These are phyloP conservation scores for Solanum chaucha DNA, from an alignment of 257 asterid genomes.

Conservation along the genomic window DNA sequence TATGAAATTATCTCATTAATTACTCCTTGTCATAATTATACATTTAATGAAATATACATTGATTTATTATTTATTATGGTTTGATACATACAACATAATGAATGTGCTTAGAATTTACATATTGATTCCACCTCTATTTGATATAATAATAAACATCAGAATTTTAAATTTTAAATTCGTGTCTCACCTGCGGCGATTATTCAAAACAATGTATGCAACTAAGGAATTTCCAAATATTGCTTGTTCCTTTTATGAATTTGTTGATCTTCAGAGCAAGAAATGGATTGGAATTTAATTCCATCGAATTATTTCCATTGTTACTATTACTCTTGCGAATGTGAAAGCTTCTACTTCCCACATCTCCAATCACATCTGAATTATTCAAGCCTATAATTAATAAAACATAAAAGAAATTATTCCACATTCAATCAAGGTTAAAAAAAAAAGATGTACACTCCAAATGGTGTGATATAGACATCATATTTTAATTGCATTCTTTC, in stretches of 20 bases:
- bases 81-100: background rate
- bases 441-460: background rate
- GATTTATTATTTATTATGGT: background rate
- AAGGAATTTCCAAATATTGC: background rate
- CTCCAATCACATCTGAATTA: slow-evolving; percentile 55
- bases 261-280: background rate
- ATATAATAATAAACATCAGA: background rate
- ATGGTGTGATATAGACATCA: background rate
- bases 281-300: background rate
- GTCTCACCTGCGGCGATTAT: background rate
- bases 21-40: background rate
- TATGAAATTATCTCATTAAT: background rate
- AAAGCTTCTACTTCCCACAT: slow-evolving; percentile 57
- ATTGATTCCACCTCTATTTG: background rate
- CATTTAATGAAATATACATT: background rate
- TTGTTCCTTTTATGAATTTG: background rate
- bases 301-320: background rate
- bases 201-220: background rate
- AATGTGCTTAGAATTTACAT: background rate
- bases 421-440: background rate
- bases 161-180: background rate
- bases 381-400: slow-evolving; percentile 34
- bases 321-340: slow-evolving; percentile 35
- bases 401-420: background rate
- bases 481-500: background rate